These are phyloP conservation scores for Solioccasus polychromus DNA, from an alignment of 768 basidiomycete species.

Conservation along the genomic window DNA sequence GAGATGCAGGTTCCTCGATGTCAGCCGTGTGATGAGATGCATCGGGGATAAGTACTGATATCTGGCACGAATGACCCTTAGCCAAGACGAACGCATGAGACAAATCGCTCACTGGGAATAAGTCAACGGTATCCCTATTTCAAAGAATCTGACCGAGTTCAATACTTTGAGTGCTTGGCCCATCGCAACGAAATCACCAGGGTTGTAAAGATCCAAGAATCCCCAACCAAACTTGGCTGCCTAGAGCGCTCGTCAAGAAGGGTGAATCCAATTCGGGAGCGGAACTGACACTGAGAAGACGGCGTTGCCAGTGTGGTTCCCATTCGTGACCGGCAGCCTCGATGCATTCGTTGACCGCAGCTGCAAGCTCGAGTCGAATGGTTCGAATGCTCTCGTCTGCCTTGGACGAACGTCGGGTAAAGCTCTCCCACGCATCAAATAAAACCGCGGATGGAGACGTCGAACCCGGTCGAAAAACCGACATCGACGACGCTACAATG, in stretches of 20 bases:
- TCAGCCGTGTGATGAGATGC: conserved; percentile 77
- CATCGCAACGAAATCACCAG: conserved; percentile 89
- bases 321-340: conserved; percentile 92
- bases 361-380: conserved; percentile 81
- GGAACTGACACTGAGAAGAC: conserved; percentile 66
- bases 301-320: conserved; percentile 87
- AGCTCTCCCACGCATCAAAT: conserved; percentile 90
- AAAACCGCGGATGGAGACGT: conserved; percentile 88
- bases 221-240: conserved; percentile 97
- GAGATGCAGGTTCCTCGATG: conserved; percentile 84
- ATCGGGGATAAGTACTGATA: conserved; percentile 79
- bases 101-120: conserved; percentile 70
- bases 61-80: conserved; percentile 39
- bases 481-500: conserved; percentile 64
- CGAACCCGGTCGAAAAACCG: conserved; percentile 91
- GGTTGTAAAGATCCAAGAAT: conserved; percentile 90
- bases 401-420: conserved; percentile 79
- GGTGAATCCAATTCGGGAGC: neutral
- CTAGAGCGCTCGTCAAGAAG: conserved; percentile 35
- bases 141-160: conserved; percentile 88
- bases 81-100: neutral
- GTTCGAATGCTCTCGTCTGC: conserved; percentile 90
- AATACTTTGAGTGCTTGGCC: conserved; percentile 90
- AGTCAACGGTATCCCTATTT: conserved; percentile 91
- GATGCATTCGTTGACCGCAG: conserved; percentile 88